Evolutionary conservation across 257 asterid species (phyloP), one percentile per base, ranked within the genome.

Genomic region (Nicotiana benthamiana): DNA sequence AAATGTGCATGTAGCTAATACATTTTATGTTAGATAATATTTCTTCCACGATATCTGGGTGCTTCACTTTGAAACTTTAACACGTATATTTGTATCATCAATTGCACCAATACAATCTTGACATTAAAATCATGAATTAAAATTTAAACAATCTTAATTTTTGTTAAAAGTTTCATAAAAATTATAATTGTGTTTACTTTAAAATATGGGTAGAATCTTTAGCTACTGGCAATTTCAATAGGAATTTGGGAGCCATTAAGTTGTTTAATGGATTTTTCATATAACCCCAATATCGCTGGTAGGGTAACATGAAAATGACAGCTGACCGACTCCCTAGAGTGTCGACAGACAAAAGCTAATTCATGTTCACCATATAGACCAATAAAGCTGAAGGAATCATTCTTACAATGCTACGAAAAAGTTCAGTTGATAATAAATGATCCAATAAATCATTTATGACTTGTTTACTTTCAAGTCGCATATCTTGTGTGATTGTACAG

Each of bases 71-170:
- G 68, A 32, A 0, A 80, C 79, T 22, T 67, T 68, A 1, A 52
- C 79, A 32, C 72, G 20, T 9, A 54, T 16, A 56, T 80, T 26
- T 27, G 16, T 65, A 8, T 43, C 78, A 52, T 80, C 24, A 30
- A 80, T 80, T 63, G 77, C 56, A 67, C 72, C 83, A n/a, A 66
- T 67, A 53, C 79, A 67, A 68, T 80, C 70, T 18, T 30, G 53
- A 48, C 15, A 48, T 12, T 48, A 48, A 2, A 3, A 48, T 10
- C 2, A 46, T 8, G 2, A 46, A 46, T 46, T 46, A 46, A 6
- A 1, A 46, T 46, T 1, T 9, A 8, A 46, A 9, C 3, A 12
- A 46, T 1, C 11, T 46, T 46, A 1, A 46, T 3, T 8, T 46
- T 46, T 1, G 52, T 3, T 2, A 9, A 46, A 28, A 28, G 30